Evolutionary conservation across 2,329 filamentous ascomycete genomes (phyloP), one percentile per base, ranked within the genome.

Genomic region (Lachnellula arida): DNA sequence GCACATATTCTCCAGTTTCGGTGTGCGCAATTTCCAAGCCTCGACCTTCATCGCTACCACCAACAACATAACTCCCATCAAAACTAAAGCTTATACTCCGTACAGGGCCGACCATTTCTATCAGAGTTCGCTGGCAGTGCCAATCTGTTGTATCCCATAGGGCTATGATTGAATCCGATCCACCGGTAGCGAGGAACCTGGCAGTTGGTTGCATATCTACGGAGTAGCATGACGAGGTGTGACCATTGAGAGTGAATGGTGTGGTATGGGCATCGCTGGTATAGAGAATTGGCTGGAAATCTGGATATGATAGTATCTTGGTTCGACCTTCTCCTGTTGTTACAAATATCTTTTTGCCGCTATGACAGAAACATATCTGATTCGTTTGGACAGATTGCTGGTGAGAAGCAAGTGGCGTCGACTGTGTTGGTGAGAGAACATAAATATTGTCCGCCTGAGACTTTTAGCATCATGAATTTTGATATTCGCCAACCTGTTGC

Each of bases 111-210:
- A 80, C 78, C 75, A 89, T 87, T 63, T 81, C 79, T 37, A 84
- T 84, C 43, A 91, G 76, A 1, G 87, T 90, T 58, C 85, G 80
- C 65, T 86, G 81, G 67, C 88, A 91, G 54, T 89, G 82, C 87
- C 88, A 91, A 62, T 89, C 85, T 42, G 79, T 78, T 3, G 88
- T 91, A 65, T 92, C 88, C 86, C 88, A 93, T 3, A 93, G 75
- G 5, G 86, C 79, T 62, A 92, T 87, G 50, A 90, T 80, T 1
- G 86, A 87, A 66, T 93, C 89, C 9, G 85, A 84, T 9, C 87
- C 88, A 32, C 88, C 89, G 0, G 87, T 88, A 0, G 89, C 89
- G 46, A 93, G 76, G 67, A 85, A 88, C 43, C 84, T 78, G 42
- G 85, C 88, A 46, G 81, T 84, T 0, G 89, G 88, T 60, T 88